Conservation (phyloP, 768 basidiomycete species). For the Sporobolomyces roseus region DNA sequence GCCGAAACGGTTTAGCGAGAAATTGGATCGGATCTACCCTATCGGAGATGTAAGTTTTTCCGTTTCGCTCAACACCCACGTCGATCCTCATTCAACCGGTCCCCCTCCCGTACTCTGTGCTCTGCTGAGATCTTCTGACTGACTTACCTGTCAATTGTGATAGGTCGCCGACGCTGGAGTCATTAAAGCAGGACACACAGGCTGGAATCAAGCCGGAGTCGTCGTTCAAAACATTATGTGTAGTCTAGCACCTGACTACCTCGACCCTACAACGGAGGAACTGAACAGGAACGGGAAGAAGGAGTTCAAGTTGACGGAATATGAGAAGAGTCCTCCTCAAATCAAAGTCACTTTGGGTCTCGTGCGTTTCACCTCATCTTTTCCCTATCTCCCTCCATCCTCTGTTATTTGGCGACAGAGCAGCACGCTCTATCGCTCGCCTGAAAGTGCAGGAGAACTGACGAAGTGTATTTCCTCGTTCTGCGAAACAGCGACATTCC, state of each 20-base stretch:
- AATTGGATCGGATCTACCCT: slow-evolving; percentile 36
- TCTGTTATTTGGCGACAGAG: too few species aligned
- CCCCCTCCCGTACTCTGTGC: too few species aligned
- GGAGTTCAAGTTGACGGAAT: slow-evolving; percentile 12
- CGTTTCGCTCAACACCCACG: too few species aligned
- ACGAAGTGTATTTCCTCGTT: neutral
- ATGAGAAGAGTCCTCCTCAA: slow-evolving; percentile 37
- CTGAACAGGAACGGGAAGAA: neutral
- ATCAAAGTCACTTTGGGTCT: slow-evolving; percentile 41
- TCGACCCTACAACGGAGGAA: too few species aligned
- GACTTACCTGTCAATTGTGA: too few species aligned
- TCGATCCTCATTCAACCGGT: too few species aligned
- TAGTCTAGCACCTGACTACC: neutral
- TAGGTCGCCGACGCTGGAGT: slow-evolving; percentile 41
- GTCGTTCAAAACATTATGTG: slow-evolving; percentile 40
- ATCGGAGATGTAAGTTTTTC: slow-evolving; percentile 42
- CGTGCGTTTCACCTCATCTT: too few species aligned
- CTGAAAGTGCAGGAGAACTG: too few species aligned
- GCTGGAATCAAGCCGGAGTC: slow-evolving; percentile 44
- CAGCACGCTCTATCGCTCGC: too few species aligned
- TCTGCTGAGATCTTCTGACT: too few species aligned
- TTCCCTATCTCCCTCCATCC: too few species aligned
- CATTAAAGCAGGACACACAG: slow-evolving; percentile 45
- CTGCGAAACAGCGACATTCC: slow-evolving; percentile 11
- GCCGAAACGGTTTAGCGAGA: slow-evolving; percentile 12